Evolutionary conservation across 306 rosid genomes (phyloP), one percentile per base, ranked within the genome.

Genomic region (Crotalaria pallida): DNA sequence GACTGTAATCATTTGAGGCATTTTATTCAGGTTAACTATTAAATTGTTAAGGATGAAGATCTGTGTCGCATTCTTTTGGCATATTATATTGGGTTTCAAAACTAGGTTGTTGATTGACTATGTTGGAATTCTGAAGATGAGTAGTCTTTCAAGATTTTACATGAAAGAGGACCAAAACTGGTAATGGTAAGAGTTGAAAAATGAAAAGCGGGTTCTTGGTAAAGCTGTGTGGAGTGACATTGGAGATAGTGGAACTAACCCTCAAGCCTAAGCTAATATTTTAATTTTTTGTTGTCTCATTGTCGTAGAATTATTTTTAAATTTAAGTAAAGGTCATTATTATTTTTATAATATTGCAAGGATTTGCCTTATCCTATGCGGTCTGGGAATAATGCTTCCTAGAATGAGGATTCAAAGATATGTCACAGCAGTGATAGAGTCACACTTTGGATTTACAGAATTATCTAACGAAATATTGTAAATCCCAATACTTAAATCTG

Each of bases 1-100:
- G 58, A 17, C 18, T 34, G 36, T 17, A 65, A 60, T 18, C 76
- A 53, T 74, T 43, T 33, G 61, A 26, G 51, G 57, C 60, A 60
- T 51, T 60, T 21, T 71, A 62, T 62, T 69, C 27, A 49, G 27
- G 23, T 55, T 16, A 23, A 8, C 52, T 16, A 33, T 16, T 18
- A 12, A 4, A 12, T 21, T 57, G 9, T 67, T 67, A 19, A 36
- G 63, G 21, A 33, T 45, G 26, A 22, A 57, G 21, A 55, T 45
- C 26, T 11, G 11, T 58, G 26, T 15, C 50, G 65, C 36, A 34
- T 15, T 47, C 38, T 75, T 57, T 31, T 45, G 58, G 56, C 15
- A 55, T 52, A 33, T 66, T 58, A 7, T 65, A 24, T 47, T 31
- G 40, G 49, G 44, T 23, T 31, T 29, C 1, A 22, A n/a, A 60